A percentile compares a stretch with the other conserved stretches of the same genome.
phyloP scores from a whole-genome alignment of 2,329 filamentous ascomycete genomes.

The Erysiphe pulchra region DNA sequence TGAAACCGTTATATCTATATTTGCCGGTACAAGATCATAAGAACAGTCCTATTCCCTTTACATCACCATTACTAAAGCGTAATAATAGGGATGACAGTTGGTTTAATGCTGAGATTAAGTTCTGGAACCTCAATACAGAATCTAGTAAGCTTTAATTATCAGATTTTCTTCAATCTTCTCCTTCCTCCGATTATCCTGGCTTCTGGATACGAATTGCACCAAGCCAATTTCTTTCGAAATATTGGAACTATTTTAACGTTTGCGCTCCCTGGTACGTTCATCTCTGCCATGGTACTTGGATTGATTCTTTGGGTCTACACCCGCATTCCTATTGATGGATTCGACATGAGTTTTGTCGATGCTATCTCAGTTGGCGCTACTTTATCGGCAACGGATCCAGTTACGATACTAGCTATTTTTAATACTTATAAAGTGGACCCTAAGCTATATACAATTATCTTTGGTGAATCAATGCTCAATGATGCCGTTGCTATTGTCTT shows the following conservation, averaged over 20 bases:
- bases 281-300: slow-evolving; percentile 86
- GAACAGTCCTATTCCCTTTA: no score
- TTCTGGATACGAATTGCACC: slow-evolving; percentile 89
- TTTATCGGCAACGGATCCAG: slow-evolving; percentile 84
- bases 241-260: slow-evolving; percentile 95
- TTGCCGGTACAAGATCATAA: slow-evolving; percentile 36
- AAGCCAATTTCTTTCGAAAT: slow-evolving; percentile 97
- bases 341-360: slow-evolving; percentile 78
- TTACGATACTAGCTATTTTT: slow-evolving; percentile 96
- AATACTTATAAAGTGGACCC: slow-evolving; percentile 98
- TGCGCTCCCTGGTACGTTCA: slow-evolving; percentile 88
- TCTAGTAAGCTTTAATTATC: slow-evolving; percentile 89
- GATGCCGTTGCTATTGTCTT: slow-evolving; percentile 96
- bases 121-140: slow-evolving; percentile 65
- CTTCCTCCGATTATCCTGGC: slow-evolving; percentile 96
- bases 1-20: slow-evolving; percentile 95
- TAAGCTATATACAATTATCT: slow-evolving; percentile 95
- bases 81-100: slow-evolving; percentile 67
- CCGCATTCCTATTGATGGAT: slow-evolving; percentile 57
- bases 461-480: slow-evolving; percentile 93
- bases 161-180: slow-evolving; percentile 97
- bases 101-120: slow-evolving; percentile 61
- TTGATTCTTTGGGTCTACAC: slow-evolving; percentile 76
- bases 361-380: slow-evolving; percentile 93
- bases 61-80: no score